Conservation (phyloP, 169 alveolate species). For the Cryptosporidium meleagridis region DNA sequence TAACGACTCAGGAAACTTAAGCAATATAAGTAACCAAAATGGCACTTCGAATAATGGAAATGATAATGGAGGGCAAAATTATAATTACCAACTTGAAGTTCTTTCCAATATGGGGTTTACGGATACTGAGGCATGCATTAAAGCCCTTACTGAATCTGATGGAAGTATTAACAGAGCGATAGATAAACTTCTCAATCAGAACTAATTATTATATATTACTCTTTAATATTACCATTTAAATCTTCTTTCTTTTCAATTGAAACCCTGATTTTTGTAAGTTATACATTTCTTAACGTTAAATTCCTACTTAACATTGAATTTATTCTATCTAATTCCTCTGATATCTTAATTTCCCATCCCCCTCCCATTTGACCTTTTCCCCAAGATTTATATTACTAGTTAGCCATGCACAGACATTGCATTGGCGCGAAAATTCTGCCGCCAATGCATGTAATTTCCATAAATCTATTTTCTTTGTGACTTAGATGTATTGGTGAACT, state of each 20-base stretch:
- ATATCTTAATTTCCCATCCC: background rate
- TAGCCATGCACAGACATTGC: background rate
- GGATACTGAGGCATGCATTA: conserved; percentile 83
- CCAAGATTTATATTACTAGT: no score
- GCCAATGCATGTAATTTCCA: background rate
- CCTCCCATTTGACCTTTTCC: background rate
- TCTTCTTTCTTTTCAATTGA: background rate
- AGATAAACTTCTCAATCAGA: conserved; percentile 79
- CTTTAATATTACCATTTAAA: background rate
- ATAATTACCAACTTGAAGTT: conserved; percentile 79
- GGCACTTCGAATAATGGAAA: background rate
- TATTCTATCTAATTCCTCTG: no score
- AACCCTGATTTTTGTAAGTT: background rate
- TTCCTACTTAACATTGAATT: no score
- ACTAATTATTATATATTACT: background rate
- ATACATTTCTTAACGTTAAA: no score
- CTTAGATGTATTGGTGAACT: no score
- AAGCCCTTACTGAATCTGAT: conserved; percentile 84
- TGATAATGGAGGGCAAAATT: background rate
- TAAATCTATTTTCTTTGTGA: background rate
- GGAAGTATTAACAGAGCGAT: conserved; percentile 86
- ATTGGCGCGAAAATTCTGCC: background rate
- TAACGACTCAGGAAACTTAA: background rate
- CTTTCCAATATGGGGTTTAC: conserved; percentile 85
- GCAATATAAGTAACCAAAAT: background rate